A percentile compares a stretch with the other conserved stretches of the same genome.
These are phyloP conservation scores for Skeletonema menzelii DNA, from an alignment of 108 stramenopile genomes.

Conservation along the genomic window DNA sequence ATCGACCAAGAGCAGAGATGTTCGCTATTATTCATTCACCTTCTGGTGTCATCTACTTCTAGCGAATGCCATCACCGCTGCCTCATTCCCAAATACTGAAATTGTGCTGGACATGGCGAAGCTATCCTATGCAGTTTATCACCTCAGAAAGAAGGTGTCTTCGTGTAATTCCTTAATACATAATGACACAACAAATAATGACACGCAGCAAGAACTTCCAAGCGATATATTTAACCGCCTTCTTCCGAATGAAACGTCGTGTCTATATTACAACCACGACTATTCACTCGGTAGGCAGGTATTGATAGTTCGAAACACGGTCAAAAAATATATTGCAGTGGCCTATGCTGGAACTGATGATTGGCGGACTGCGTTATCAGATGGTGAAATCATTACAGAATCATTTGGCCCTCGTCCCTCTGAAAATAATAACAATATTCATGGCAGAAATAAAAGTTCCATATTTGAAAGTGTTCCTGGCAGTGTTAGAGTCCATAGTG, in stretches of 20 bases:
- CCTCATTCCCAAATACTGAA: conserved; percentile 30
- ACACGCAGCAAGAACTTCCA: not conserved
- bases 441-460: conserved; percentile 14
- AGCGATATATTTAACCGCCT: conserved; percentile 25
- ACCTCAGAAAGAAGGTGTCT: conserved; percentile 25
- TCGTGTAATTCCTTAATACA: conserved; percentile 15
- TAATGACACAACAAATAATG: not conserved
- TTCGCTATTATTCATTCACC: not conserved
- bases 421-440: conserved; percentile 5
- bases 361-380: conserved; percentile 64
- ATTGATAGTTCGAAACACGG: conserved; percentile 42
- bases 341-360: conserved; percentile 88
- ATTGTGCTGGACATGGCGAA: conserved; percentile 38
- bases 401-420: conserved; percentile 59
- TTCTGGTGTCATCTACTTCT: not conserved
- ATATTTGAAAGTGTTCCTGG: conserved; percentile 20
- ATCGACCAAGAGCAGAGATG: no score
- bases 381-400: conserved; percentile 62
- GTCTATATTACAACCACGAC: conserved; percentile 76
- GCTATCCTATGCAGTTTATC: conserved; percentile 38
- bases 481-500: conserved; percentile 62
- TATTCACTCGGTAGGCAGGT: conserved; percentile 69
- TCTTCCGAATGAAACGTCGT: conserved; percentile 43
- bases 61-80: not conserved
- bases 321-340: conserved; percentile 61